Evolutionary conservation across 805 yeast species (phyloP).

Genomic region (Hagleromyces aurorensis): DNA sequence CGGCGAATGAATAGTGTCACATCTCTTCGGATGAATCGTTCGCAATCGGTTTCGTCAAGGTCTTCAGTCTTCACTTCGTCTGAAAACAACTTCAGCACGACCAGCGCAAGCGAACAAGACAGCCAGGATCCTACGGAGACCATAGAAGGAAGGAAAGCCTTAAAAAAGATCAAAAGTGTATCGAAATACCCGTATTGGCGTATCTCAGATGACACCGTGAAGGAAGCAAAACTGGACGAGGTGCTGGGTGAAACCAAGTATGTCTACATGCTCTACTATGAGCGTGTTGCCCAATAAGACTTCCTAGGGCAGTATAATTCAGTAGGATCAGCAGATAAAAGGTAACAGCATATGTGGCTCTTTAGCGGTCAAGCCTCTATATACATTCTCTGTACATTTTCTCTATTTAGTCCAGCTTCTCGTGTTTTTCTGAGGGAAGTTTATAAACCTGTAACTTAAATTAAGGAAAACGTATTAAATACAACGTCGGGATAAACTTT

Average conservation of each 20-base stretch:
- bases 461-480: too few species aligned
- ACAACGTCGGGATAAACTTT: too few species aligned
- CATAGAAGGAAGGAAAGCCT: constrained; percentile 27
- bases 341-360: too few species aligned
- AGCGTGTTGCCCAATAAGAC: constrained; percentile 42
- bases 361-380: too few species aligned
- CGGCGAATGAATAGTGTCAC: constrained; percentile 14
- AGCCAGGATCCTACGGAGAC: constrained; percentile 9
- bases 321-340: too few species aligned
- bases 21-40: constrained; percentile 5
- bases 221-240: constrained; percentile 50
- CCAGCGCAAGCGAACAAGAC: constrained; percentile 17
- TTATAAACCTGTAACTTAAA: too few species aligned
- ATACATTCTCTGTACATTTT: too few species aligned
- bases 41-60: constrained; percentile 7
- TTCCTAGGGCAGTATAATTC: too few species aligned
- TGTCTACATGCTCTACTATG: constrained; percentile 84
- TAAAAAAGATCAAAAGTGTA: constrained; percentile 49
- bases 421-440: too few species aligned
- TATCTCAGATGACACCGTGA: constrained; percentile 65
- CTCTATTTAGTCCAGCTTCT: too few species aligned
- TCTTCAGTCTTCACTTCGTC: constrained; percentile 9
- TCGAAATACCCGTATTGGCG: constrained; percentile 70
- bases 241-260: constrained; percentile 63
- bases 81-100: constrained; percentile 8